Percentiles rank a stretch among this genome's conserved stretches.
phyloP scores from a whole-genome alignment of 164 flowering plant species.

The Nymphaea colorata region DNA sequence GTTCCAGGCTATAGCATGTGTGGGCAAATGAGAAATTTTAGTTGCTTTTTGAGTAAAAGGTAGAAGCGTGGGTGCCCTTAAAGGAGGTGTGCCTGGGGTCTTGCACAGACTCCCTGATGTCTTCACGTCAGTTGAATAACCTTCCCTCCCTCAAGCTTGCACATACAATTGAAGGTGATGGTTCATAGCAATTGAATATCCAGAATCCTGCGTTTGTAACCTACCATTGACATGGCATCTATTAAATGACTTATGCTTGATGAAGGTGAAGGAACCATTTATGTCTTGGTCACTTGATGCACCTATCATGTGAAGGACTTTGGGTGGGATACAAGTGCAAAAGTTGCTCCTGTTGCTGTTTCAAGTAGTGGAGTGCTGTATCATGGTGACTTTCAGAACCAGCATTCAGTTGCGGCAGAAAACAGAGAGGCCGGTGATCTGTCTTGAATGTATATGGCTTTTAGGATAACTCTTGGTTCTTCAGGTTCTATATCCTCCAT shows the following conservation, averaged over 20 bases:
- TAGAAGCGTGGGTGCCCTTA: no score
- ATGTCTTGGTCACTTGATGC: constrained; percentile 37
- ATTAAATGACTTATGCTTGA: background rate
- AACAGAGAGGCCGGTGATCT: constrained; percentile 87
- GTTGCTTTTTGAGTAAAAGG: no score
- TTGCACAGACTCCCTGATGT: no score
- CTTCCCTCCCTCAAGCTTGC: background rate
- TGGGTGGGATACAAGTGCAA: constrained; percentile 41
- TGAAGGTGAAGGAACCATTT: constrained; percentile 48
- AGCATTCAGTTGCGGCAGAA: constrained; percentile 41
- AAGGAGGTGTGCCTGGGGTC: no score
- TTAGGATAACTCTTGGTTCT: no score
- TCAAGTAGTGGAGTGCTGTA: constrained; percentile 49
- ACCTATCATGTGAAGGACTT: constrained; percentile 54
- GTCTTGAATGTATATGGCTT: constrained; percentile 1
- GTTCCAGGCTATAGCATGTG: no score
- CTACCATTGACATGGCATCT: no score
- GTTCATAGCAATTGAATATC: no score
- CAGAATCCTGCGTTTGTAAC: no score
- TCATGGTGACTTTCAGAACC: constrained; percentile 30
- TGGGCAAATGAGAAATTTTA: no score
- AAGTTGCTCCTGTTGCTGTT: constrained; percentile 41
- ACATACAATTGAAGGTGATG: no score
- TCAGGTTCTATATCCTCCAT: background rate
- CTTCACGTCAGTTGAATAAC: no score